phyloP scores from a whole-genome alignment of 306 rosid species.

The Canavalia ensiformis region DNA sequence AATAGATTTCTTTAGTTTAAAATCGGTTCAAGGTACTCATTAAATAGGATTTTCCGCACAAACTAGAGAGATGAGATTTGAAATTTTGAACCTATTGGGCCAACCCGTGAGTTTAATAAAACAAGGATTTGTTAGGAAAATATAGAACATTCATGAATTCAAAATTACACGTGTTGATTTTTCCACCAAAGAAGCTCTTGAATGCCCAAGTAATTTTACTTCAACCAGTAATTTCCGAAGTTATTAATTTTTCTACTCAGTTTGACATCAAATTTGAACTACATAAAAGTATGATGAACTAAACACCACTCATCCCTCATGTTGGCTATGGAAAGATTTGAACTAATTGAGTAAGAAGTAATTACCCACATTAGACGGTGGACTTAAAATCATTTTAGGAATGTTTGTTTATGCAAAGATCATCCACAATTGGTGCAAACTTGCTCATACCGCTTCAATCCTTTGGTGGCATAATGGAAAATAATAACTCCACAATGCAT shows the following conservation, averaged over 20 bases:
- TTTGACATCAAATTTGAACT: constrained; percentile 46
- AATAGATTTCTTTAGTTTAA: not conserved
- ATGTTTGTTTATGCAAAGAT: constrained; percentile 5
- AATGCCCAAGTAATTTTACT: not conserved
- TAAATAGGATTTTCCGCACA: not conserved
- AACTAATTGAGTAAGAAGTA: not conserved
- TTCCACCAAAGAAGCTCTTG: not conserved
- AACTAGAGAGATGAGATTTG: not conserved
- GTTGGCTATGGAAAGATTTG: constrained; percentile 47
- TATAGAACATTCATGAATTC: not conserved
- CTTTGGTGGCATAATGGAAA: not conserved
- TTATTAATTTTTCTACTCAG: constrained; percentile 40
- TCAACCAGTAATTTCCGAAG: not conserved
- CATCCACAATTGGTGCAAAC: not conserved
- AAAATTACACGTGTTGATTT: not conserved
- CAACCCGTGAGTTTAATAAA: not conserved
- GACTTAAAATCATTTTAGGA: constrained; percentile 18
- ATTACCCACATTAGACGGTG: not conserved
- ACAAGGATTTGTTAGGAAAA: not conserved
- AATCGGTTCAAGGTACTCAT: not conserved
- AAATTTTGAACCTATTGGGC: not conserved
- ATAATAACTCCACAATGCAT: constrained; percentile 9
- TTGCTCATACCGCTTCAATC: not conserved
- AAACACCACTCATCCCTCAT: constrained; percentile 33
- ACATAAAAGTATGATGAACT: constrained; percentile 46